Evolutionary conservation across 116 monocot genomes (phyloP).

Genomic region (Trichopus zeylanicus): DNA sequence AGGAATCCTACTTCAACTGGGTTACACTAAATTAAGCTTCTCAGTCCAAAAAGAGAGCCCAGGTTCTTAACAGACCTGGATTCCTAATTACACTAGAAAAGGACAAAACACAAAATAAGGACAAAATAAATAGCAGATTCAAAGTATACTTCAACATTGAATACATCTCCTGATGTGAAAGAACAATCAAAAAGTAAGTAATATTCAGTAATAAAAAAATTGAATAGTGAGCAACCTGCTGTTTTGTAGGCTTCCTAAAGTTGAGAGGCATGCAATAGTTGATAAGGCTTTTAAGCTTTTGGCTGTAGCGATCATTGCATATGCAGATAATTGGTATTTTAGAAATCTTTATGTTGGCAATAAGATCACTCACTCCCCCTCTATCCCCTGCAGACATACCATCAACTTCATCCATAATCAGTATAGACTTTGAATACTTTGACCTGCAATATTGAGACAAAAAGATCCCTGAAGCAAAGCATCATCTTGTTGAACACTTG

Average conservation of each 20-base stretch:
- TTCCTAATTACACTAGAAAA: no score
- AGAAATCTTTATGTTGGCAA: conserved; percentile 89
- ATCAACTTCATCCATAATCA: conserved; percentile 99
- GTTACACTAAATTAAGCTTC: no score
- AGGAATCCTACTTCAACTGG: no score
- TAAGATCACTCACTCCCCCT: conserved; percentile 97
- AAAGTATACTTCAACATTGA: no score
- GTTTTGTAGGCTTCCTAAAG: conserved; percentile 95
- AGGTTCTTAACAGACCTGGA: no score
- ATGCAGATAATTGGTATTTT: conserved; percentile 97
- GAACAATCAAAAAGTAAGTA: background rate
- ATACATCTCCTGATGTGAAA: no score
- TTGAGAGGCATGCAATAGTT: conserved; percentile 79
- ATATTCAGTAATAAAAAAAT: background rate
- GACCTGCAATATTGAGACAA: conserved; percentile 32
- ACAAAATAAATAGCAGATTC: no score
- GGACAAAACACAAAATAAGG: no score
- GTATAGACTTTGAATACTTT: conserved; percentile 63
- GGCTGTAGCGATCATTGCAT: conserved; percentile 98
- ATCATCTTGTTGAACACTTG: background rate
- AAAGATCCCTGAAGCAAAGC: background rate
- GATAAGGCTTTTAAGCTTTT: conserved; percentile 92
- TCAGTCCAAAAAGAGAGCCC: no score
- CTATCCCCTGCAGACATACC: conserved; percentile 99
- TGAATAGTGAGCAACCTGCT: conserved; percentile 49